Conservation (phyloP, 1,284 basidiomycete species). For the Ceratobasidium sp. region DNA sequence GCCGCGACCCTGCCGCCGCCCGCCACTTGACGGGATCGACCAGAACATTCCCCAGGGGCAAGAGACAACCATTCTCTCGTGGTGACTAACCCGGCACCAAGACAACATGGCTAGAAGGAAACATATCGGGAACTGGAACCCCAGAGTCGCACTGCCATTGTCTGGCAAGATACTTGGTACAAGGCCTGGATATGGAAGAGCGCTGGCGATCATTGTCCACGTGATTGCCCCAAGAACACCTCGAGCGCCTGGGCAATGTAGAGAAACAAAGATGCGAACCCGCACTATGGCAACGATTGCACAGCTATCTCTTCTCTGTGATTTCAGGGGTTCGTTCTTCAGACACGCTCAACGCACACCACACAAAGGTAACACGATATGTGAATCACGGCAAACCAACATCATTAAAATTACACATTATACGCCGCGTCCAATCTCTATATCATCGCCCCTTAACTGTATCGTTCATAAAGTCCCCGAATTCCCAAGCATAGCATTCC, state of each 20-base stretch:
- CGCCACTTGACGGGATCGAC: conserved; percentile 29
- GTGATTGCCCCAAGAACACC: conserved; percentile 3
- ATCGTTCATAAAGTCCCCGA: conserved; percentile 49
- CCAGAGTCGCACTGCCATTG: neutral
- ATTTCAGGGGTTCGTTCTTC: too few relatives aligned
- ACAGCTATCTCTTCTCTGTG: too few relatives aligned
- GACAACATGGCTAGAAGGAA: conserved; percentile 1
- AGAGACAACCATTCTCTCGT: neutral
- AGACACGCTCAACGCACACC: too few relatives aligned
- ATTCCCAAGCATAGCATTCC: conserved; percentile 56
- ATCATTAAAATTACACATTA: conserved; percentile 31
- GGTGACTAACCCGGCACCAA: neutral
- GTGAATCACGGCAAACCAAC: neutral
- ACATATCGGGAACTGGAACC: neutral
- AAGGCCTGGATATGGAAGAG: neutral
- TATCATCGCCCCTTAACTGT: conserved; percentile 5
- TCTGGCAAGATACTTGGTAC: conserved; percentile 9
- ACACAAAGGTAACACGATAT: too few relatives aligned
- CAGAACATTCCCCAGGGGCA: conserved; percentile 20
- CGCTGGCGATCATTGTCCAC: neutral
- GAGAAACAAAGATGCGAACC: neutral
- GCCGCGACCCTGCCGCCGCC: conserved; percentile 14
- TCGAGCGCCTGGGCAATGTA: neutral
- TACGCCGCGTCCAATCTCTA: neutral
- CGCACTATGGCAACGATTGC: too few relatives aligned